These are phyloP conservation scores for Podaxis pistillaris DNA, from an alignment of 768 basidiomycete genomes.

Conservation along the genomic window DNA sequence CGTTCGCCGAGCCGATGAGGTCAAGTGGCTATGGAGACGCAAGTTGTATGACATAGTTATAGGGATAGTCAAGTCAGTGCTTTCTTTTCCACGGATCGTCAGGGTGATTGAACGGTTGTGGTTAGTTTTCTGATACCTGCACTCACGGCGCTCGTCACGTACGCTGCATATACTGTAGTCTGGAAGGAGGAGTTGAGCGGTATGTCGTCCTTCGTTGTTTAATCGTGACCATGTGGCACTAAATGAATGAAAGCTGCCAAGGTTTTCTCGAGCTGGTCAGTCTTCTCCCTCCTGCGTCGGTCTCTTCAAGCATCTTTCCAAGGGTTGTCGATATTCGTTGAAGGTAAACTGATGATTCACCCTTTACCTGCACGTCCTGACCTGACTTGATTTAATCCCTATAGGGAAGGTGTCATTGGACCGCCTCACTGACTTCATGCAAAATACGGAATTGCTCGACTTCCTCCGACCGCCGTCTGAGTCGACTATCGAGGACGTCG, in stretches of 20 bases:
- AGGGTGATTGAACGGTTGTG: neutral
- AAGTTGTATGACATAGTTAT: constrained; percentile 39
- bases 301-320: constrained; percentile 39
- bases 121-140: constrained; percentile 58
- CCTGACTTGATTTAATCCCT: neutral
- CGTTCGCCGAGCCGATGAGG: constrained; percentile 62
- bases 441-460: constrained; percentile 37
- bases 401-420: constrained; percentile 60
- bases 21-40: constrained; percentile 53
- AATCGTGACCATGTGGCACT: neutral
- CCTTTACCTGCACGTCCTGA: neutral
- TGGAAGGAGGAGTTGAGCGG: constrained; percentile 24
- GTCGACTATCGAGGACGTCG: neutral
- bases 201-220: constrained; percentile 9
- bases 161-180: constrained; percentile 49
- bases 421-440: constrained; percentile 39
- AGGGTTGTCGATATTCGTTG: constrained; percentile 21
- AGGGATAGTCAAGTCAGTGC: constrained; percentile 43
- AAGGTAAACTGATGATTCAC: constrained; percentile 13
- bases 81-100: neutral
- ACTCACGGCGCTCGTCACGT: constrained; percentile 64
- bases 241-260: constrained; percentile 33
- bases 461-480: constrained; percentile 11
- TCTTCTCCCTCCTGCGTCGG: constrained; percentile 58
- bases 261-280: constrained; percentile 49